A percentile compares a stretch with the other conserved stretches of the same genome.
These are phyloP conservation scores for Euryodendron excelsum DNA, from an alignment of 148 eudicot genomes.

Conservation along the genomic window DNA sequence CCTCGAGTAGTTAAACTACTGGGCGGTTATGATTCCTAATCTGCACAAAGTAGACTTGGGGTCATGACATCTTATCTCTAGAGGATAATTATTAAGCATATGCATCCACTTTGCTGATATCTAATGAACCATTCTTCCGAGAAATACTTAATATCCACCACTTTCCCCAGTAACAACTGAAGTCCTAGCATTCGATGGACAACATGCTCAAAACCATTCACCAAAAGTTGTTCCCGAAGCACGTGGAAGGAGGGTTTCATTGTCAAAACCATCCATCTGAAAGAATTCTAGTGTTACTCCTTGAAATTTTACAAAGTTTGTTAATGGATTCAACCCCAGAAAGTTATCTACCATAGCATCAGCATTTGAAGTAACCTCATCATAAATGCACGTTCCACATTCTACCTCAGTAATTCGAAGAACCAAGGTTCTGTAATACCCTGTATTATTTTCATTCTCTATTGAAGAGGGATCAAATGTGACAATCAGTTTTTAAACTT, in stretches of 20 bases:
- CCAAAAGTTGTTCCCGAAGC: conserved; percentile 27
- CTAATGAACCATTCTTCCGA: conserved; percentile 86
- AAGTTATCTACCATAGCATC: conserved; percentile 32
- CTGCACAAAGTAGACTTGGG: too few species aligned
- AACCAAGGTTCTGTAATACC: conserved; percentile 56
- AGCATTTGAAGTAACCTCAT: conserved; percentile 32
- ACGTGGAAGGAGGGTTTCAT: conserved; percentile 30
- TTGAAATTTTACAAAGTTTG: conserved; percentile 70
- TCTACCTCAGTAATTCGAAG: conserved; percentile 69
- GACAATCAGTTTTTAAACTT: conserved; percentile 61
- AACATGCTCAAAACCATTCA: conserved; percentile 29
- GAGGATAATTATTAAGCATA: conserved; percentile 61
- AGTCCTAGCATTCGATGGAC: conserved; percentile 41
- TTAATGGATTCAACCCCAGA: conserved; percentile 58
- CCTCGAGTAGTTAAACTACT: too few species aligned
- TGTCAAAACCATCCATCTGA: conserved; percentile 40
- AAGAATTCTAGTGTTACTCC: conserved; percentile 81
- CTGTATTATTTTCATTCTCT: conserved; percentile 27
- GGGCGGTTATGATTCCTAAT: too few species aligned
- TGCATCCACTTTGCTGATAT: conserved; percentile 81
- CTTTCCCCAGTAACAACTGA: conserved; percentile 58
- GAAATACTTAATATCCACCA: conserved; percentile 81
- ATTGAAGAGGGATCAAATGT: conserved; percentile 62
- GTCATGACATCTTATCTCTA: conserved; percentile 50
- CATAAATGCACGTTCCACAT: conserved; percentile 74